Evolutionary conservation across 805 yeast genomes (phyloP), one percentile per base, ranked within the genome.

Genomic region (Saccharomycopsis olivae): DNA sequence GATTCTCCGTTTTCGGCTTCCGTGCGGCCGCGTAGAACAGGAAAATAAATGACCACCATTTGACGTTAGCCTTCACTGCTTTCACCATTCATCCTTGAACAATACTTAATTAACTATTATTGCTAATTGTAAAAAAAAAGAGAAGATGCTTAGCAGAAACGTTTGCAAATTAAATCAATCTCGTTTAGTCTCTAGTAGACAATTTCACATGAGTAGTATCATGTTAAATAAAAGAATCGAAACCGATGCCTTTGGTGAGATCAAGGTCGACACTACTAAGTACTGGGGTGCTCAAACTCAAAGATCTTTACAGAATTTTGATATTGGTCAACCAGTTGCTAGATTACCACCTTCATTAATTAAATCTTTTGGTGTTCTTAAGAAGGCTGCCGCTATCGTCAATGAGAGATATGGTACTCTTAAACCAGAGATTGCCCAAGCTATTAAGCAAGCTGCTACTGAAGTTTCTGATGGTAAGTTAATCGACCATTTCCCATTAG

Each of bases 201-300:
- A 35, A n/a, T 28, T 44, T 29, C 48, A 44, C 30, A 19, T 33
- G 14, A 31, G 43, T 17, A 19, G 43, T 17, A 31, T 9, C 29
- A 20, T 35, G 16, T 19, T 35, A 16, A 29, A 25, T 33, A 43
- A 43, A 32, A 56, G 98, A 67, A 74, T 72, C 42, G 98, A 89
- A 62, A 71, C 86, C 44, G 98, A 89, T 65, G 97, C 97, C 38
- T 92, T 89, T 56, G 98, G 98, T 52, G 95, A 85, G 58, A 82
- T 92, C 56, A 86, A 87, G 59, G 98, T 89, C 38, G 87, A 84
- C 44, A 66, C 75, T 48, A 72, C 83, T 53, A 78, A 74, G 61
- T 89, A 89, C 71, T 89, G 96, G 89, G 98, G 98, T 46, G 97
- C 97, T 33, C 98, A 92, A 66, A 92, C 98, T 47, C 88, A 83